Base-by-base conservation (phyloP, 805 yeast genomes). In the Komagataella kurtzmanii region DNA sequence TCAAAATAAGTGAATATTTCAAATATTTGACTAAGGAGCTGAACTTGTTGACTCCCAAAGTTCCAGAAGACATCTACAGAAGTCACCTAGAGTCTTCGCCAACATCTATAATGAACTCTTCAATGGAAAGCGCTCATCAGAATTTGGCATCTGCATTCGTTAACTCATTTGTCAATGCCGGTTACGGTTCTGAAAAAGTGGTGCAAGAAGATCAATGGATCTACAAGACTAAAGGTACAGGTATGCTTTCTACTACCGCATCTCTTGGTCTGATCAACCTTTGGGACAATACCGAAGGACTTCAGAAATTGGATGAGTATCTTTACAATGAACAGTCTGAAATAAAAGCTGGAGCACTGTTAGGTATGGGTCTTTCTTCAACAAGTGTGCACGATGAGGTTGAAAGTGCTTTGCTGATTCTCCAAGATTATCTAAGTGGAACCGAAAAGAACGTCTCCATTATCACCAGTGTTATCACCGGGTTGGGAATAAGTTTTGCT, bases 321-420 rank as follows among this genome's bases (percentile, higher is more conserved):
- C 72, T 91, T 53, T 90, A 90, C 62, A 83, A 95, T 3, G 77
- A 82, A 17, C 96, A 89, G 59, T 83, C 81, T 53, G 91, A 88
- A 61, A 80, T 90, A 58, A 88, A 88, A 69, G 97, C 98, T 6
- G 99, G 99, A 68, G 96, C 99, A 4, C 74, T 93, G 53, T 75
- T 93, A 57, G 99, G 98, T 66, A 88, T 88, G 67, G 99, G 98
- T 66, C 77, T 93, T 49, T 83, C 88, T 5, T 87, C 95, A 24
- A 76, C 95, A 19, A 95, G 95, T 67, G 91, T 93, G 52, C 96
- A 88, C 67, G 97, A 91, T 64, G 99, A 91, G 55, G 88, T 90
- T 46, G 98, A 89, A 57, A 91, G 97, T 1, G 91, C 97, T 6
- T 74, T 88, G 55, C 81, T 95, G 24, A 70, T 93, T 57, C 75